phyloP scores from a whole-genome alignment of 2,329 filamentous ascomycete genomes.

The Stachybotrys echinatus region DNA sequence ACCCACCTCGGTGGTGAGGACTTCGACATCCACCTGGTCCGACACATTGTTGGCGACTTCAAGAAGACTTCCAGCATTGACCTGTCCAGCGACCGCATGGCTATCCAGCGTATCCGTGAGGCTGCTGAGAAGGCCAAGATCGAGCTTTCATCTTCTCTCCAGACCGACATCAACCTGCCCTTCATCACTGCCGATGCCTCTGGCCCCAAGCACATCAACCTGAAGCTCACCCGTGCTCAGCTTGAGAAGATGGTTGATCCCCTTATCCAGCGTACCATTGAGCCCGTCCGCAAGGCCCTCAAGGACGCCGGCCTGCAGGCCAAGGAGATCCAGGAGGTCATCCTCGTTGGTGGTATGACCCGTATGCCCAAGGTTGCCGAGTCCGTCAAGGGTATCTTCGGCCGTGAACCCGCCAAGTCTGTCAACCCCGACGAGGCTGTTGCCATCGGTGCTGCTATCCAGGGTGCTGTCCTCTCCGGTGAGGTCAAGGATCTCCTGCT shows the following conservation, averaged over 20 bases:
- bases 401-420: conserved; percentile 93
- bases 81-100: conserved; percentile 89
- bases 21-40: conserved; percentile 92
- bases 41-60: conserved; percentile 90
- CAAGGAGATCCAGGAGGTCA: conserved; percentile 95
- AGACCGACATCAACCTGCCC: conserved; percentile 96
- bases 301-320: conserved; percentile 90
- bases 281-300: conserved; percentile 91
- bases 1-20: conserved; percentile 98
- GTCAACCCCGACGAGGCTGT: conserved; percentile 99
- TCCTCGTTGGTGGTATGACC: conserved; percentile 98
- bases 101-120: conserved; percentile 97
- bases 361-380: conserved; percentile 98
- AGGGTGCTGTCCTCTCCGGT: conserved; percentile 93
- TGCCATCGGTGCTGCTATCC: conserved; percentile 93
- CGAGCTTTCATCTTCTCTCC: conserved; percentile 88
- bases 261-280: conserved; percentile 78
- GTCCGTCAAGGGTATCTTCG: conserved; percentile 95
- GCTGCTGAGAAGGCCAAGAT: conserved; percentile 99
- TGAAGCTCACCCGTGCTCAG: conserved; percentile 86
- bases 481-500: conserved; percentile 95
- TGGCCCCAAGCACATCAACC: conserved; percentile 97
- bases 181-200: conserved; percentile 97
- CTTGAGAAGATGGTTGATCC: conserved; percentile 91
- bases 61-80: conserved; percentile 94